Evolutionary conservation across 2,329 filamentous ascomycete species (phyloP).

Genomic region (Corniculantispora saksenae): DNA sequence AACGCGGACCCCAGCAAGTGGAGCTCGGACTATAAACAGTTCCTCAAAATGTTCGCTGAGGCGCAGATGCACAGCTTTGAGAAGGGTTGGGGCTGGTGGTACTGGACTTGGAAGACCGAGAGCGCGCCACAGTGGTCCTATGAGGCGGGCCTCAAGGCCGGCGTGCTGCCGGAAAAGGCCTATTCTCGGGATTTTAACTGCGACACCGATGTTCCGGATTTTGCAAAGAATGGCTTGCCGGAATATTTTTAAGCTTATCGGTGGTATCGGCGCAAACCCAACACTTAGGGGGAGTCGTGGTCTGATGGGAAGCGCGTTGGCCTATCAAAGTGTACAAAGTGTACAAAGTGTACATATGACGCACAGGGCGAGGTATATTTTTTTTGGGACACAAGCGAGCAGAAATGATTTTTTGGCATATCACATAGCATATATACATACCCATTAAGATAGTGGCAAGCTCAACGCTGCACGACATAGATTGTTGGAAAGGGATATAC

Average conservation of each 20-base stretch:
- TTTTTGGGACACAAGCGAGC: conserved; percentile 1
- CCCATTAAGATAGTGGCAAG: not conserved
- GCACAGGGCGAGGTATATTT: not conserved
- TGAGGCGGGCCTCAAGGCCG: conserved; percentile 73
- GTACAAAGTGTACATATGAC: conserved; percentile 15
- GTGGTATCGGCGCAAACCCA: not conserved
- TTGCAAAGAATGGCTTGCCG: conserved; percentile 44
- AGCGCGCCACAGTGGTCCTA: conserved; percentile 88
- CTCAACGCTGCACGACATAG: conserved; percentile 7
- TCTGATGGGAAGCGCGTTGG: not conserved
- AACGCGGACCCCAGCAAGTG: conserved; percentile 73
- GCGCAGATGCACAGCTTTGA: conserved; percentile 97
- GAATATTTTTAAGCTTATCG: conserved; percentile 46
- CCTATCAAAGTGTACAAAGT: conserved; percentile 13
- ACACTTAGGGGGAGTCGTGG: not conserved
- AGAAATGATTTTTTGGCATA: not conserved
- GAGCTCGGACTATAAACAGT: conserved; percentile 75
- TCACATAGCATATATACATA: not conserved
- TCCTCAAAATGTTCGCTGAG: conserved; percentile 86
- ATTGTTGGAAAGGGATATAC: not conserved
- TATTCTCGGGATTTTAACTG: conserved; percentile 73
- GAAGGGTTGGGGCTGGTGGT: conserved; percentile 95
- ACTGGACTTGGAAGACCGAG: conserved; percentile 98
- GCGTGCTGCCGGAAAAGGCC: conserved; percentile 76
- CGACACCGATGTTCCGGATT: conserved; percentile 56